phyloP scores from a whole-genome alignment of 768 basidiomycete genomes.

The Tricholoma saponaceum region DNA sequence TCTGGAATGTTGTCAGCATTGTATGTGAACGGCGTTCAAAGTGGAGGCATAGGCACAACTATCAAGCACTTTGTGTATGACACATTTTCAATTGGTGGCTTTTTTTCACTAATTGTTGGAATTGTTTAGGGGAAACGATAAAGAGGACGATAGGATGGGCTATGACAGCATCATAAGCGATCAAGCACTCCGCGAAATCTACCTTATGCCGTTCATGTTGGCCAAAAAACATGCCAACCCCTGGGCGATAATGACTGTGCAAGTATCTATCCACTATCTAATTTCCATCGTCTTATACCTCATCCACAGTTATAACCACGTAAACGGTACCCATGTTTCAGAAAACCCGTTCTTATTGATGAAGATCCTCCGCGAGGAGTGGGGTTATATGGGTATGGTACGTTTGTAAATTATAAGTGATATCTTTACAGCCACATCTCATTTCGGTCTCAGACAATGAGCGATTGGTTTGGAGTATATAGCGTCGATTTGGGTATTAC shows the following conservation, averaged over 20 bases:
- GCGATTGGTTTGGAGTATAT: slow-evolving; percentile 82
- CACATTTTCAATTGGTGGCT: not conserved
- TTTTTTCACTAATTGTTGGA: not conserved
- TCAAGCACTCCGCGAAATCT: slow-evolving; percentile 69
- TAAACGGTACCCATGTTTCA: slow-evolving; percentile 71
- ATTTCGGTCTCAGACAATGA: slow-evolving; percentile 52
- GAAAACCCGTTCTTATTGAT: slow-evolving; percentile 59
- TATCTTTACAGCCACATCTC: not conserved
- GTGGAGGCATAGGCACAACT: slow-evolving; percentile 66
- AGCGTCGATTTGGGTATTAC: slow-evolving; percentile 60
- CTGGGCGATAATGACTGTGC: slow-evolving; percentile 73
- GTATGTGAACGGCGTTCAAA: slow-evolving; percentile 77
- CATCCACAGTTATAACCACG: slow-evolving; percentile 56
- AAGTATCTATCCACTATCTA: slow-evolving; percentile 20
- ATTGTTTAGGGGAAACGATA: slow-evolving; percentile 62
- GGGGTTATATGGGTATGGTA: slow-evolving; percentile 66
- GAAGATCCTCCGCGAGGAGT: slow-evolving; percentile 62
- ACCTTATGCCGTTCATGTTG: slow-evolving; percentile 73
- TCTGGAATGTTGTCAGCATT: slow-evolving; percentile 68
- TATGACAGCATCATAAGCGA: slow-evolving; percentile 65
- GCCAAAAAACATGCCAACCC: slow-evolving; percentile 63
- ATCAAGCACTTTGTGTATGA: slow-evolving; percentile 83
- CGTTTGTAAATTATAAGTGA: not conserved
- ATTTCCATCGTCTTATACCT: not conserved
- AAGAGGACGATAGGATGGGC: slow-evolving; percentile 70